Evolutionary conservation across 2,329 filamentous ascomycete genomes (phyloP).

Genomic region (Botryotinia calthae): DNA sequence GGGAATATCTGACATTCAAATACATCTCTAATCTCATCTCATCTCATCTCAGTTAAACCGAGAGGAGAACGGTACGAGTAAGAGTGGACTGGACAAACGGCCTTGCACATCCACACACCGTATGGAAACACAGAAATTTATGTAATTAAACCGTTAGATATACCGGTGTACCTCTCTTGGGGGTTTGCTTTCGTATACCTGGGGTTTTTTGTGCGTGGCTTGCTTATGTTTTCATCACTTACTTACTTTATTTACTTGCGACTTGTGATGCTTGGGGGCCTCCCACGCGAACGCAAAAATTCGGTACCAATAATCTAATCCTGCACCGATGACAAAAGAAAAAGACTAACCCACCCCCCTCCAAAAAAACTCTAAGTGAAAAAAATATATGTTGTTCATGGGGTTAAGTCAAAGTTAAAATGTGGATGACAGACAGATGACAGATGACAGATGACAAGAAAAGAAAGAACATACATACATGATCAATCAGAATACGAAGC

Average conservation of each 20-base stretch:
- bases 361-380: too few relatives aligned
- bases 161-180: background rate
- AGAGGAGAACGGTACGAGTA: background rate
- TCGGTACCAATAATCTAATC: background rate
- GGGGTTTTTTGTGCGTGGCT: background rate
- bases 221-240: background rate
- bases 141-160: constrained; percentile 7
- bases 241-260: background rate
- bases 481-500: constrained; percentile 7
- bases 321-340: background rate
- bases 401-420: background rate
- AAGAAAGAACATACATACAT: background rate
- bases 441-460: background rate
- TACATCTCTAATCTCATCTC: background rate
- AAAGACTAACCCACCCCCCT: too few relatives aligned
- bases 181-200: background rate
- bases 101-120: background rate
- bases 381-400: background rate
- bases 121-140: background rate
- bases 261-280: background rate
- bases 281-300: too few relatives aligned
- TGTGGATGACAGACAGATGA: background rate
- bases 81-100: background rate
- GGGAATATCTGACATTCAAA: background rate
- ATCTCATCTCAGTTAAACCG: background rate